phyloP scores from a whole-genome alignment of 306 rosid genomes.

The Prunus mume region DNA sequence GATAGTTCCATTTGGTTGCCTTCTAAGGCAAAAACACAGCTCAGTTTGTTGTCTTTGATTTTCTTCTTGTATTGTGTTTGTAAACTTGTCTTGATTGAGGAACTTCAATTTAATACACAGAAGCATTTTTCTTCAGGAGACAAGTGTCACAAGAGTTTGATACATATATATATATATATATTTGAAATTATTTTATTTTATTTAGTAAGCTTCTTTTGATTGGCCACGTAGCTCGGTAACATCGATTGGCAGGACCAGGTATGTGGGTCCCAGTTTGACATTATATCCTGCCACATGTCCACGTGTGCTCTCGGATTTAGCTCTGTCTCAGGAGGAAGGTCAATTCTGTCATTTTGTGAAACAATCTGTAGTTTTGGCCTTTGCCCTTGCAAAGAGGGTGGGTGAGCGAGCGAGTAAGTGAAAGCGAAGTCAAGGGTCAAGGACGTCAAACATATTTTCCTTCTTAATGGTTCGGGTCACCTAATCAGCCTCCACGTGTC shows the following conservation, averaged over 20 bases:
- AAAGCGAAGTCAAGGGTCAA: slow-evolving; percentile 9
- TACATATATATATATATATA: not conserved
- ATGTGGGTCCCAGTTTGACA: not conserved
- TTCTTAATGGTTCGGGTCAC: not conserved
- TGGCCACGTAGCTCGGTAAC: not conserved
- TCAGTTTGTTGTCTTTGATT: not conserved
- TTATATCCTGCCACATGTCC: not conserved
- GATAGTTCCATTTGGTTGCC: not conserved
- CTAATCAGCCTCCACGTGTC: slow-evolving; percentile 42
- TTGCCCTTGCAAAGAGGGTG: not conserved
- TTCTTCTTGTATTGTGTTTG: not conserved
- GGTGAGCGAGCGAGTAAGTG: not conserved
- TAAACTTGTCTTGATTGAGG: too few relatives aligned
- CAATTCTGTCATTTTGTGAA: not conserved
- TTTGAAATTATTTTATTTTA: too few relatives aligned
- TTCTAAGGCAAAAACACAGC: not conserved
- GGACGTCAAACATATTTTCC: slow-evolving; percentile 19
- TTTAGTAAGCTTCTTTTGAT: not conserved
- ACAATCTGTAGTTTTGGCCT: not conserved
- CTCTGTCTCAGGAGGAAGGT: not conserved
- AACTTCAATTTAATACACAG: too few relatives aligned
- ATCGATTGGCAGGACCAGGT: not conserved
- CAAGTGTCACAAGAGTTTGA: too few relatives aligned
- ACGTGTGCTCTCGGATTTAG: not conserved
- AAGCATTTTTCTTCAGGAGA: too few relatives aligned